A percentile compares a stretch with the other conserved stretches of the same genome.
These are phyloP conservation scores for Dipodascopsis uninucleata DNA, from an alignment of 805 yeast genomes.

Conservation along the genomic window DNA sequence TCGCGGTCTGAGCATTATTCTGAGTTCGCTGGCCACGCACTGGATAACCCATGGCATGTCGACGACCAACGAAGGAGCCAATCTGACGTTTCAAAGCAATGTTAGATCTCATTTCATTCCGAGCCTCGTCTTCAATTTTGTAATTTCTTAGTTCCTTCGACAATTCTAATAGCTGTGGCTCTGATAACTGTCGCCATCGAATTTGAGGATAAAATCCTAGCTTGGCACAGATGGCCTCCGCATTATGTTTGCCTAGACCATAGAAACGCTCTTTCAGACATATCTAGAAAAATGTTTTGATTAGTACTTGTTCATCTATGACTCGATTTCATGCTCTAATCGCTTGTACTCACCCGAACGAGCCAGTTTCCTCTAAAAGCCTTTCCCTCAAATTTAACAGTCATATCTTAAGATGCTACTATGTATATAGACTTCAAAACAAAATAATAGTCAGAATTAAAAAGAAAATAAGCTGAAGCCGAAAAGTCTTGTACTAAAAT, in stretches of 20 bases:
- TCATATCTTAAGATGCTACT: too few species aligned
- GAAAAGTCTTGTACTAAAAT: too few species aligned
- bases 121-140: slow-evolving; percentile 76
- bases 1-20: slow-evolving; percentile 87
- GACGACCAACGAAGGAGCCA: slow-evolving; percentile 81
- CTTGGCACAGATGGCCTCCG: slow-evolving; percentile 75
- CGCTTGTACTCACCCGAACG: slow-evolving; percentile 14
- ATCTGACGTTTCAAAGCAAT: slow-evolving; percentile 73
- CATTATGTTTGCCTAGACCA: slow-evolving; percentile 77
- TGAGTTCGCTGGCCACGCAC: slow-evolving; percentile 89
- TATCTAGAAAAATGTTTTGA: slow-evolving; percentile 33
- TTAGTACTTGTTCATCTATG: not conserved
- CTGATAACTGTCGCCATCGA: slow-evolving; percentile 90
- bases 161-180: slow-evolving; percentile 78
- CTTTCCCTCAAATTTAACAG: slow-evolving; percentile 26
- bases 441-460: too few species aligned
- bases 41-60: slow-evolving; percentile 79
- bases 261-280: slow-evolving; percentile 80
- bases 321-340: not conserved
- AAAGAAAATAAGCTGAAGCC: too few species aligned
- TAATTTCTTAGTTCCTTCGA: slow-evolving; percentile 82
- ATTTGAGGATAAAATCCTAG: slow-evolving; percentile 88
- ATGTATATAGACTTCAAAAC: too few species aligned
- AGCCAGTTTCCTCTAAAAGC: slow-evolving; percentile 29
- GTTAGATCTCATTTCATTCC: slow-evolving; percentile 66